phyloP scores from a whole-genome alignment of 805 yeast species.

The Priceomyces carsonii region DNA sequence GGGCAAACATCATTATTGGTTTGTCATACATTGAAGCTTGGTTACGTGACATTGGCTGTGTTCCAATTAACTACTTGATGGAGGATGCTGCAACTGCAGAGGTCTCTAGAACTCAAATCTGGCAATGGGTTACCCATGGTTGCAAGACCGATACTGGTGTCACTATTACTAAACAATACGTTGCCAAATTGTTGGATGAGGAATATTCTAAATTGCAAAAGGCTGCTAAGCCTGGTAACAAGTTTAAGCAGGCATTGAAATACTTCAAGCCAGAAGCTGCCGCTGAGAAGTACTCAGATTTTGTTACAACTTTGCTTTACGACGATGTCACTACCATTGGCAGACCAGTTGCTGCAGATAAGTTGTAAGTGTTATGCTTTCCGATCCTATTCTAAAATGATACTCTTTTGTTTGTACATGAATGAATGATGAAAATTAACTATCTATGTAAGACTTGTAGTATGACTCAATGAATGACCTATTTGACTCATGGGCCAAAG shows the following conservation, averaged over 20 bases:
- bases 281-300: slow-evolving; percentile 73
- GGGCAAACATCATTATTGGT: slow-evolving; percentile 73
- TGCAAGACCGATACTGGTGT: slow-evolving; percentile 60
- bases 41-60: slow-evolving; percentile 83
- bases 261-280: slow-evolving; percentile 72
- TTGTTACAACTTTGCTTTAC: slow-evolving; percentile 73
- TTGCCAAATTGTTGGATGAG: slow-evolving; percentile 56
- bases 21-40: slow-evolving; percentile 82
- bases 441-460: slow-evolving; percentile 1
- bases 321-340: slow-evolving; percentile 65
- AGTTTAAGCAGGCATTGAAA: slow-evolving; percentile 66
- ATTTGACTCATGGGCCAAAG: too few species aligned
- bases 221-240: slow-evolving; percentile 58
- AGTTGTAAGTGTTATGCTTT: slow-evolving; percentile 26
- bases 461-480: too few species aligned
- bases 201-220: slow-evolving; percentile 56
- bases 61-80: slow-evolving; percentile 82
- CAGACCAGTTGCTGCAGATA: slow-evolving; percentile 42
- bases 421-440: slow-evolving; percentile 5
- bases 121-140: slow-evolving; percentile 81
- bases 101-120: slow-evolving; percentile 78
- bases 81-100: slow-evolving; percentile 92
- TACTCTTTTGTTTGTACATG: slow-evolving; percentile 3
- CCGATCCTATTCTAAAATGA: neutral
- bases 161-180: slow-evolving; percentile 59